These are phyloP conservation scores for Fusarium buxicola DNA, from an alignment of 2,329 filamentous ascomycete genomes.

Conservation along the genomic window DNA sequence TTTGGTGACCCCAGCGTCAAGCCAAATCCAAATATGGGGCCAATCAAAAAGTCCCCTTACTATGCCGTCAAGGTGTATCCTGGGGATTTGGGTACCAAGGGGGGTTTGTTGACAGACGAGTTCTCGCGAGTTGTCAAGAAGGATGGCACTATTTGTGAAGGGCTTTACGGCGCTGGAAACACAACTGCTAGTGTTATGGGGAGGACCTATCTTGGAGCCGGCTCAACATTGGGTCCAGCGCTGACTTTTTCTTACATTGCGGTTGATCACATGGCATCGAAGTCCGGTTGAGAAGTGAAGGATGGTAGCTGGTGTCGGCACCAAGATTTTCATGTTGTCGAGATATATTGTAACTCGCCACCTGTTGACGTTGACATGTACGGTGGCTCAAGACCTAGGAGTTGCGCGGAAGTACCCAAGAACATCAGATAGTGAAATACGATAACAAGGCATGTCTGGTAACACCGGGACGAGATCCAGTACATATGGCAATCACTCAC, in stretches of 20 bases:
- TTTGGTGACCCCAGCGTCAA: background rate
- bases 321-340: too few relatives aligned
- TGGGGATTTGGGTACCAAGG: conserved; percentile 54
- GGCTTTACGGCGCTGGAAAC: conserved; percentile 52
- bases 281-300: background rate
- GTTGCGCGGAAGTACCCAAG: too few relatives aligned
- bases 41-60: conserved; percentile 11
- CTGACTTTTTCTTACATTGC: conserved; percentile 52
- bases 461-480: too few relatives aligned
- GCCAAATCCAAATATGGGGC: conserved; percentile 3
- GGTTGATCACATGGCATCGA: conserved; percentile 1
- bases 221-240: conserved; percentile 51
- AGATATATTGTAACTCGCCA: too few relatives aligned
- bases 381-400: too few relatives aligned
- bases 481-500: too few relatives aligned
- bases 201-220: conserved; percentile 49
- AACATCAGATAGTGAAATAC: too few relatives aligned
- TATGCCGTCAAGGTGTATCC: conserved; percentile 50
- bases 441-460: too few relatives aligned
- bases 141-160: conserved; percentile 34
- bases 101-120: conserved; percentile 52
- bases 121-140: conserved; percentile 43
- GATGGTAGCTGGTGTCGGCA: too few relatives aligned
- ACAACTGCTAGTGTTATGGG: conserved; percentile 51
- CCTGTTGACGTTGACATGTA: too few relatives aligned